These are phyloP conservation scores for Raffaelea deltoideospora DNA, from an alignment of 2,329 filamentous ascomycete species.

Conservation along the genomic window DNA sequence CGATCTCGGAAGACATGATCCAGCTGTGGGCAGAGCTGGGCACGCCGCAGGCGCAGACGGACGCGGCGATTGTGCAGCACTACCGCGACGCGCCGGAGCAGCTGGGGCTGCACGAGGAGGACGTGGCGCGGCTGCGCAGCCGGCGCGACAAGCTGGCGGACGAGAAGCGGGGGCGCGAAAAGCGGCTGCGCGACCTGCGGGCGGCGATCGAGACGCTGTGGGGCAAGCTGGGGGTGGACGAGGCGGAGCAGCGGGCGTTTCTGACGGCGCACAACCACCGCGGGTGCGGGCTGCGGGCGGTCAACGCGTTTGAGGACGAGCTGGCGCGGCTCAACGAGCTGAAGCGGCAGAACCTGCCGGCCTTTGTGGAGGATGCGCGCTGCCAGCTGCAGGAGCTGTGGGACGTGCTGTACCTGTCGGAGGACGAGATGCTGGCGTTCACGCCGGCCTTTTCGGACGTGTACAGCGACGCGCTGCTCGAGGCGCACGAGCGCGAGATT, in stretches of 20 bases:
- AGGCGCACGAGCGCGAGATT: constrained; percentile 90
- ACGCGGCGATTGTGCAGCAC: constrained; percentile 71
- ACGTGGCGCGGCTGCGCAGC: constrained; percentile 54
- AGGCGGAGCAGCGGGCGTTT: constrained; percentile 71
- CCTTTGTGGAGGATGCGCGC: constrained; percentile 91
- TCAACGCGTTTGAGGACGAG: constrained; percentile 94
- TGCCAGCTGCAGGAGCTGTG: constrained; percentile 86
- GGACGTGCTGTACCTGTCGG: constrained; percentile 86
- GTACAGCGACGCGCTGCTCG: constrained; percentile 86
- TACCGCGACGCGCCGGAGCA: constrained; percentile 88
- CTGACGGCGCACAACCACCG: constrained; percentile 74
- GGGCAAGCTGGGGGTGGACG: constrained; percentile 74
- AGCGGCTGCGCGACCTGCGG: constrained; percentile 58
- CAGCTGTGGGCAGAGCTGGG: constrained; percentile 92
- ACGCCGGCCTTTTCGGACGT: constrained; percentile 94
- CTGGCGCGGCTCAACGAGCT: constrained; percentile 73
- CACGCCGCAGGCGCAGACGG: constrained; percentile 84
- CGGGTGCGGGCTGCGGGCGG: constrained; percentile 77
- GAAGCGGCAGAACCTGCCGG: constrained; percentile 84
- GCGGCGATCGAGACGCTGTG: constrained; percentile 71
- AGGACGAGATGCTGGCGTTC: constrained; percentile 98
- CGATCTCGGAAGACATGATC: constrained; percentile 70
- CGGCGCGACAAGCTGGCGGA: constrained; percentile 73
- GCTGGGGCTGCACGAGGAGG: constrained; percentile 78
- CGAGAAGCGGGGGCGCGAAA: constrained; percentile 78